phyloP scores from a whole-genome alignment of 78 protist genomes.

The Cavenderia fasciculata region DNA sequence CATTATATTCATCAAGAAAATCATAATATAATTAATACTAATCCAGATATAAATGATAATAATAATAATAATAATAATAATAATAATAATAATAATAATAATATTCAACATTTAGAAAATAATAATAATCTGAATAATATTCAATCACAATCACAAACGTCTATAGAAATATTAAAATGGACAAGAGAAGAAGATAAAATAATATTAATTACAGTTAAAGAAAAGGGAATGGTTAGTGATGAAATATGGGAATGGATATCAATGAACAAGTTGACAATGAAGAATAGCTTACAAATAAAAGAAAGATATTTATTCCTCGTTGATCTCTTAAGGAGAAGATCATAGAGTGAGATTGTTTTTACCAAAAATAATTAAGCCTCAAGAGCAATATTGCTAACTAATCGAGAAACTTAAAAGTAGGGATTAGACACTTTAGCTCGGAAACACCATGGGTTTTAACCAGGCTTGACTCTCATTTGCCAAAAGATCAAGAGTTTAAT shows the following conservation, averaged over 20 bases:
- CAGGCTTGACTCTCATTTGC: too few relatives aligned
- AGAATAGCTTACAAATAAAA: too few relatives aligned
- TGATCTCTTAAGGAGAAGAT: too few relatives aligned
- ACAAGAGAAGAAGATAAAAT: conserved; percentile 59
- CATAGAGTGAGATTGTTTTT: too few relatives aligned
- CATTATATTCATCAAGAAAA: not conserved
- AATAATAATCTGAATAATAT: not conserved
- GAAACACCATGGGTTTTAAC: too few relatives aligned
- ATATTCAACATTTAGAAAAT: not conserved
- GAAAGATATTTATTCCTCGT: too few relatives aligned
- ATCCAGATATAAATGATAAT: not conserved
- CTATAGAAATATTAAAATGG: conserved; percentile 47
- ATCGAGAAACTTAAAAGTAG: too few relatives aligned
- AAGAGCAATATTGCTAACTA: too few relatives aligned
- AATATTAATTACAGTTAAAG: conserved; percentile 31
- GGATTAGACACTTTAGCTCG: too few relatives aligned
- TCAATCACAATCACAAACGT: not conserved
- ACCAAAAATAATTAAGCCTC: too few relatives aligned
- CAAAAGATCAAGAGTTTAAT: too few relatives aligned
- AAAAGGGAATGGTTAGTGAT: not conserved
- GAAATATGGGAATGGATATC: conserved; percentile 33
- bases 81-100: not conserved
- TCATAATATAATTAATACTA: not conserved
- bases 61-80: not conserved
- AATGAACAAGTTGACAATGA: not conserved